Base-by-base conservation (phyloP, 108 stramenopile species). In the Aurantiochytrium sp. region DNA sequence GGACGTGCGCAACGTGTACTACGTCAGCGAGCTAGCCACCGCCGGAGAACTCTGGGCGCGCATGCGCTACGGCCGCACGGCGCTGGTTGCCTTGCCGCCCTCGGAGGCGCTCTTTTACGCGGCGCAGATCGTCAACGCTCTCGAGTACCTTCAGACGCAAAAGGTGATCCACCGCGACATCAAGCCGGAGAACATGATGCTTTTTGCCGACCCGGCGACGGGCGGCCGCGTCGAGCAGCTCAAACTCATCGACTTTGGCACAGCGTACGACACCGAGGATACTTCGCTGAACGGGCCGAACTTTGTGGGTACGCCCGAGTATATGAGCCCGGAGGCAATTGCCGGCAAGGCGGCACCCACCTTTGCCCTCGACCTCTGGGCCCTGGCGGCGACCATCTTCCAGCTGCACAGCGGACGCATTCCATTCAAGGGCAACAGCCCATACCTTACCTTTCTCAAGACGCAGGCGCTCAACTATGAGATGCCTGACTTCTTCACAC, bases 271-370 rank as follows among this genome's bases (percentile, higher is more conserved):
- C 90, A 88, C 97, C 85, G 88, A 97, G 27, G 86, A 95, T 37
- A 95, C 95, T 1, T 96, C 97, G 86, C 91, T 98, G 89, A 99
- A 99, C 89, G 98, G 98, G 4, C 97, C 97, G 17, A 97, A 99
- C 73, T 99, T 99, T 90, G 98, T 98, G 4, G 98, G 98, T 6
- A 98, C 98, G n/a, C 96, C 98, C 0, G 97, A 99, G 90, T 99
- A 97, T 90, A 98, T 99, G 98, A 89, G 93, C 36, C 98, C 98
- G 4, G 97, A 98, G 89, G 95, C 95, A 0, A 96, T 98, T 52
- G 92, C 92, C n/a, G 95, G 94, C 39, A 90, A 90, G 69, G 90
- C 88, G 6, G 90, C 31, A 1, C 27, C 53, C 4, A 24, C 50
- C 90, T 55, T 68, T 55, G 87, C 87, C 19, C 37, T 73, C 15